Percentiles rank a stretch among this genome's conserved stretches.
Conservation (phyloP, 345 rosid genomes). For the Trapa incisa region DNA sequence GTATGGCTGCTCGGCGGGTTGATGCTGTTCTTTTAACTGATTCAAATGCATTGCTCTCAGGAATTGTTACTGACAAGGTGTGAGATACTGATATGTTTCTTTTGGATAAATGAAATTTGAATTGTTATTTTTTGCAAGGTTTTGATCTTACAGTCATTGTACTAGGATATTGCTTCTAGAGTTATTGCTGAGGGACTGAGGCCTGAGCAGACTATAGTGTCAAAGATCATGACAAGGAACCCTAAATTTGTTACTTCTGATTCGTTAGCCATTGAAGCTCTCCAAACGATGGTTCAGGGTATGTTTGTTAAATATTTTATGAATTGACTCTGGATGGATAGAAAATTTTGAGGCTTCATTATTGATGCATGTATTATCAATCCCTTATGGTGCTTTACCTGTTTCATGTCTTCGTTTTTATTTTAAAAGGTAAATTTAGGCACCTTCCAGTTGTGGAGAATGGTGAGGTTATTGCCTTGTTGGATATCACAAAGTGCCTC, state of each 20-base stretch:
- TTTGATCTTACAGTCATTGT: slow-evolving; percentile 1
- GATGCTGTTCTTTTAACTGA: slow-evolving; percentile 86
- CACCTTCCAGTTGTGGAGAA: slow-evolving; percentile 98
- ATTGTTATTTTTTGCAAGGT: neutral
- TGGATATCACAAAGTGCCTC: slow-evolving; percentile 91
- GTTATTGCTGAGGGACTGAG: slow-evolving; percentile 92
- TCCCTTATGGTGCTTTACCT: neutral
- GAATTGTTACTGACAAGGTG: slow-evolving; percentile 87
- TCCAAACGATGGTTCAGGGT: slow-evolving; percentile 97
- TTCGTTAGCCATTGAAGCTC: slow-evolving; percentile 84
- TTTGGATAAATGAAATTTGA: neutral
- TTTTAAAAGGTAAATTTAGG: slow-evolving; percentile 69
- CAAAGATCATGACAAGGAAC: slow-evolving; percentile 84
- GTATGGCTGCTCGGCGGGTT: slow-evolving; percentile 94
- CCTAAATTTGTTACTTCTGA: slow-evolving; percentile 84
- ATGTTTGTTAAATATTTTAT: slow-evolving; percentile 8
- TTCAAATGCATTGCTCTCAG: slow-evolving; percentile 80
- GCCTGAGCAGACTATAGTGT: slow-evolving; percentile 80
- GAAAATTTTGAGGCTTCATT: neutral
- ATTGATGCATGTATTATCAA: neutral
- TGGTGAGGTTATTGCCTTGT: slow-evolving; percentile 91
- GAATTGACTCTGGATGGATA: neutral
- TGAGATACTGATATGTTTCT: neutral
- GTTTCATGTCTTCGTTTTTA: neutral
- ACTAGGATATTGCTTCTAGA: slow-evolving; percentile 59